phyloP scores from a whole-genome alignment of 495 filamentous ascomycete species.

The Daldinia concentrica region DNA sequence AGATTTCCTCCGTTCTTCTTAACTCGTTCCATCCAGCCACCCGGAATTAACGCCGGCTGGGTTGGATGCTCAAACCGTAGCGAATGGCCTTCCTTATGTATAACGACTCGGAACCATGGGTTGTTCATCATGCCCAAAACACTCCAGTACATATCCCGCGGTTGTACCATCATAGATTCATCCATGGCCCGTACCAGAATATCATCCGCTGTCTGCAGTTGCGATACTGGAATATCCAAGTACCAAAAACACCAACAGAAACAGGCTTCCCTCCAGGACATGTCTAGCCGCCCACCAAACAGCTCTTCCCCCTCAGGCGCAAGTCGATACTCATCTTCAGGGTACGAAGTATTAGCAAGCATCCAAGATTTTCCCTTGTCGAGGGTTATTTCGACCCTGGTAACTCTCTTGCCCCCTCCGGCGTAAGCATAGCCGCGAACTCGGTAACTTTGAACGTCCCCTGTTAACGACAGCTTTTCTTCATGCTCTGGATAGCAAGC shows the following conservation, averaged over 20 bases:
- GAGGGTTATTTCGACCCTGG: conserved; percentile 83
- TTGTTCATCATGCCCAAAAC: conserved; percentile 99
- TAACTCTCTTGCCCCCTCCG: conserved; percentile 87
- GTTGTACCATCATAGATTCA: conserved; percentile 86
- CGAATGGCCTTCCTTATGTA: conserved; percentile 72
- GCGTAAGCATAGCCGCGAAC: conserved; percentile 88
- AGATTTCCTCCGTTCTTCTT: conserved; percentile 88
- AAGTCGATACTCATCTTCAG: conserved; percentile 85
- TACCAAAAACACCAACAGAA: conserved; percentile 98
- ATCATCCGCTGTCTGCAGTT: conserved; percentile 71
- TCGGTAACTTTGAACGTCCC: conserved; percentile 64
- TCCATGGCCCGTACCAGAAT: conserved; percentile 92
- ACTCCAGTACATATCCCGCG: conserved; percentile 96
- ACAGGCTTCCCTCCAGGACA: conserved; percentile 80
- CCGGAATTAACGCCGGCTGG: conserved; percentile 77
- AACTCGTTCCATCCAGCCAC: conserved; percentile 97
- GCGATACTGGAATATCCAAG: conserved; percentile 70
- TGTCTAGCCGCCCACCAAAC: conserved; percentile 82
- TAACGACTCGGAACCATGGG: conserved; percentile 87
- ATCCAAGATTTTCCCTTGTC: conserved; percentile 86
- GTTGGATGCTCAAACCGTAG: conserved; percentile 92
- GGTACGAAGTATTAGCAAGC: conserved; percentile 82
- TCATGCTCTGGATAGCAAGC: conserved; percentile 84
- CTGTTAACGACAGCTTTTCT: conserved; percentile 68
- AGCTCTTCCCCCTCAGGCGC: conserved; percentile 68